Conservation (phyloP, 2,329 filamentous ascomycete genomes). For the Colletotrichum lupini region DNA sequence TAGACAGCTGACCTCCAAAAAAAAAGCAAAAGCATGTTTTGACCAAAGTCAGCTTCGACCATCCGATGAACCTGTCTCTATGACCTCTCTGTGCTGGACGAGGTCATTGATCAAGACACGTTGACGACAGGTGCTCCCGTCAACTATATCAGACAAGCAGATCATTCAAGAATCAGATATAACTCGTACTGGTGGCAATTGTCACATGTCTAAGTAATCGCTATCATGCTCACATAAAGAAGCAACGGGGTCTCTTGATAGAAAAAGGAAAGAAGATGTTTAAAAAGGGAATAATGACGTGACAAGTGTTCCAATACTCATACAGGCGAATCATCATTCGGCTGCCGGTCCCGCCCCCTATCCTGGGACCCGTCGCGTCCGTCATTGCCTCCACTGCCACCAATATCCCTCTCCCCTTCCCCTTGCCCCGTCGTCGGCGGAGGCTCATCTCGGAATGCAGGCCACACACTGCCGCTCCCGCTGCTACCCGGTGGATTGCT, state of each 20-base stretch:
- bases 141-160: background rate
- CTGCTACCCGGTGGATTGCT: slow-evolving; percentile 33
- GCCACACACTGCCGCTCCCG: slow-evolving; percentile 26
- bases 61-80: too few species aligned
- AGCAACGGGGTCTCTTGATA: background rate
- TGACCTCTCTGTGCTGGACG: too few species aligned
- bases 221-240: background rate
- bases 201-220: background rate
- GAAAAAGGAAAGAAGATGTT: slow-evolving; percentile 15
- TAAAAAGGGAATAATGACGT: slow-evolving; percentile 33
- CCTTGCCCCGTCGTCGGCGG: background rate
- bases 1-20: too few species aligned
- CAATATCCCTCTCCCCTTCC: background rate
- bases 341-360: slow-evolving; percentile 12
- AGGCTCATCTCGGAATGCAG: slow-evolving; percentile 25
- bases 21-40: too few species aligned
- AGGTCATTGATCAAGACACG: background rate
- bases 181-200: background rate
- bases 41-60: too few species aligned
- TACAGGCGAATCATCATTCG: slow-evolving; percentile 46
- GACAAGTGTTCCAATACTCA: slow-evolving; percentile 39
- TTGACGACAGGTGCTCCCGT: background rate
- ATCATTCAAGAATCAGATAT: background rate
- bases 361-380: slow-evolving; percentile 16
- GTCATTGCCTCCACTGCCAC: slow-evolving; percentile 3